These are phyloP conservation scores for Fraxinus excelsior DNA, from an alignment of 257 asterid genomes.

Conservation along the genomic window DNA sequence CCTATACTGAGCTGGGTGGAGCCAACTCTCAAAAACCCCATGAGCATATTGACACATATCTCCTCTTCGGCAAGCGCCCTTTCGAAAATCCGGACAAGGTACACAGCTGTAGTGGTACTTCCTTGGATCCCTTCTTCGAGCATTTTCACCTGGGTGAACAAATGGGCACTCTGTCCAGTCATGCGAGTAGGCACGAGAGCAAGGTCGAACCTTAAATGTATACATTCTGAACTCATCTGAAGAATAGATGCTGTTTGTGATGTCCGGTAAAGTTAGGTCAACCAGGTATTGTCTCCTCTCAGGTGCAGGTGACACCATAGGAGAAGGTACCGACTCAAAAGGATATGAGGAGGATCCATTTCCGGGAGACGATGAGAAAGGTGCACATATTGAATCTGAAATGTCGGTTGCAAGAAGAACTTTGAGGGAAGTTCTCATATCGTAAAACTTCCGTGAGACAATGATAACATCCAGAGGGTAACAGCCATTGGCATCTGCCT, in stretches of 20 bases:
- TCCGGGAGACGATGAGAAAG: slow-evolving; percentile 47
- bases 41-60: slow-evolving; percentile 89
- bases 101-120: slow-evolving; percentile 80
- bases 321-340: slow-evolving; percentile 41
- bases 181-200: slow-evolving; percentile 88
- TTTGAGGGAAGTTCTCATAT: slow-evolving; percentile 45
- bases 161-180: slow-evolving; percentile 98
- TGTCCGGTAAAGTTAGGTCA: slow-evolving; percentile 83
- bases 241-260: slow-evolving; percentile 71
- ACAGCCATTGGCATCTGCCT: slow-evolving; percentile 55
- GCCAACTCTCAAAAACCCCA: slow-evolving; percentile 93
- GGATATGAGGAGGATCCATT: slow-evolving; percentile 42
- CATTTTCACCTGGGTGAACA: slow-evolving; percentile 95
- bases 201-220: slow-evolving; percentile 76
- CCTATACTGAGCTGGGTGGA: slow-evolving; percentile 84
- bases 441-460: slow-evolving; percentile 48
- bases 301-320: slow-evolving; percentile 23
- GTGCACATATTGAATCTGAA: slow-evolving; percentile 41
- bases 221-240: slow-evolving; percentile 88
- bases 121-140: slow-evolving; percentile 82
- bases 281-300: slow-evolving; percentile 75
- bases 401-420: slow-evolving; percentile 47
- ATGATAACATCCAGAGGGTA: slow-evolving; percentile 58
- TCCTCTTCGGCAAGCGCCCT: slow-evolving; percentile 78
- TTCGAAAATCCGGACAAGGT: slow-evolving; percentile 82